Evolutionary conservation across 2,329 filamentous ascomycete species (phyloP).

Genomic region (Epichloe sp.): DNA sequence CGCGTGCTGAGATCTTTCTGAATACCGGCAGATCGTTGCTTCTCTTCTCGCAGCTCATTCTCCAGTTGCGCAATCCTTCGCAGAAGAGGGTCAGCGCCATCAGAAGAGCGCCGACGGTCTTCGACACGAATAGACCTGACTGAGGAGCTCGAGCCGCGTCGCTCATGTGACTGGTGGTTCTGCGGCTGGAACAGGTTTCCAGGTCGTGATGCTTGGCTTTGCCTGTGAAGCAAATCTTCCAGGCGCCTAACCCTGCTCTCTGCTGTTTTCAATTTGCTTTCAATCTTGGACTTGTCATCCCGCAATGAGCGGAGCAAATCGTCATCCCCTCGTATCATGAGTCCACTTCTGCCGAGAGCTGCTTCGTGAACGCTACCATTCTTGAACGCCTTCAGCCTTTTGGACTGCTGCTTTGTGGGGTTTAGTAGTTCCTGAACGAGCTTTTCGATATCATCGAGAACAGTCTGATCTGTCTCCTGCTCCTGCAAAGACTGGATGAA

Average conservation of each 20-base stretch:
- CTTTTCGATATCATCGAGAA: constrained; percentile 61
- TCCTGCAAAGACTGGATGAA: constrained; percentile 56
- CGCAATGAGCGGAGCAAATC: constrained; percentile 66
- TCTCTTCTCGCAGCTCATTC: constrained; percentile 62
- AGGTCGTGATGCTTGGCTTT: constrained; percentile 46
- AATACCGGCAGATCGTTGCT: constrained; percentile 49
- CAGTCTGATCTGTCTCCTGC: constrained; percentile 49
- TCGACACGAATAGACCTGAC: constrained; percentile 30
- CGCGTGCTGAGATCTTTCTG: constrained; percentile 56
- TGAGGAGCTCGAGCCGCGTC: constrained; percentile 36
- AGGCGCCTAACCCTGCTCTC: constrained; percentile 82
- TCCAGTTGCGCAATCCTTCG: constrained; percentile 53
- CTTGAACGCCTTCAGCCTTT: constrained; percentile 85
- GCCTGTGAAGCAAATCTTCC: constrained; percentile 83
- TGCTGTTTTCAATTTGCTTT: constrained; percentile 65
- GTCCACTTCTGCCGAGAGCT: constrained; percentile 72
- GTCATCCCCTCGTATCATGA: constrained; percentile 77
- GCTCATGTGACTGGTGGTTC: constrained; percentile 32
- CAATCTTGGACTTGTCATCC: constrained; percentile 65
- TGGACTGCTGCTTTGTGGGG: constrained; percentile 76
- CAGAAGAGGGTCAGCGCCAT: constrained; percentile 32
- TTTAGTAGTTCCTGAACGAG: constrained; percentile 66
- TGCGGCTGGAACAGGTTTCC: constrained; percentile 42
- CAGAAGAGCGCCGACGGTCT: constrained; percentile 32
- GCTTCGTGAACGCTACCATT: constrained; percentile 90